Percentiles rank a stretch among this genome's conserved stretches.
These are phyloP conservation scores for Rhizopogon vinicolor DNA, from an alignment of 768 basidiomycete genomes.

Conservation along the genomic window DNA sequence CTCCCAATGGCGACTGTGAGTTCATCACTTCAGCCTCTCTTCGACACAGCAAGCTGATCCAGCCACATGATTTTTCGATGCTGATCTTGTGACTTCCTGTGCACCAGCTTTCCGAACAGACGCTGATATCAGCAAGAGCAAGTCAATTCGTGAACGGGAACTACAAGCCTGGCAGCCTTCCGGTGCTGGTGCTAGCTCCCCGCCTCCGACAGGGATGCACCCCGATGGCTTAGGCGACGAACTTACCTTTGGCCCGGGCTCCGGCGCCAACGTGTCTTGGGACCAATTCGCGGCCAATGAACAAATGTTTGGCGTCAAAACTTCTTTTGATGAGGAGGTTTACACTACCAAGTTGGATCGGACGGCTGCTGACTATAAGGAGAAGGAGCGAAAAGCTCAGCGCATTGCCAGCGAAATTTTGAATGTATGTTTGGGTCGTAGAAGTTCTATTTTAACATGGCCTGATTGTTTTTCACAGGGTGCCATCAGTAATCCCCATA, in stretches of 20 bases:
- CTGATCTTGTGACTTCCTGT: conserved; percentile 12
- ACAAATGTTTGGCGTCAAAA: conserved; percentile 86
- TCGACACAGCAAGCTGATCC: conserved; percentile 1
- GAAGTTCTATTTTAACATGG: conserved; percentile 3
- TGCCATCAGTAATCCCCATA: conserved; percentile 69
- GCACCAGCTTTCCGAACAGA: conserved; percentile 76
- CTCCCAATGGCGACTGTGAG: conserved; percentile 69
- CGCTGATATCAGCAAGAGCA: conserved; percentile 66
- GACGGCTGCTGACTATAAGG: conserved; percentile 78
- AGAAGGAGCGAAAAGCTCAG: conserved; percentile 83
- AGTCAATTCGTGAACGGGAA: conserved; percentile 60
- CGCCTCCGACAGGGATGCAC: conserved; percentile 19
- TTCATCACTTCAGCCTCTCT: conserved; percentile 9
- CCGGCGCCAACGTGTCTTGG: conserved; percentile 51
- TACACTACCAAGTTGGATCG: conserved; percentile 95
- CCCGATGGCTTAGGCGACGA: conserved; percentile 49
- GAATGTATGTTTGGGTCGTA: conserved; percentile 47
- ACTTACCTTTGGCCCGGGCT: conserved; percentile 59
- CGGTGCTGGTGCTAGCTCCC: conserved; percentile 28
- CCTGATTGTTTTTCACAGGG: conserved; percentile 36
- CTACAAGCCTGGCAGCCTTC: conserved; percentile 71
- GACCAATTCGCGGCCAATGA: conserved; percentile 96
- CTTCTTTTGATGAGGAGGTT: conserved; percentile 86
- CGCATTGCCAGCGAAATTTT: conserved; percentile 89
- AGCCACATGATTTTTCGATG: background rate